Conservation (phyloP, 176 grass and related monocot genomes). For the Ensete glaucum region DNA sequence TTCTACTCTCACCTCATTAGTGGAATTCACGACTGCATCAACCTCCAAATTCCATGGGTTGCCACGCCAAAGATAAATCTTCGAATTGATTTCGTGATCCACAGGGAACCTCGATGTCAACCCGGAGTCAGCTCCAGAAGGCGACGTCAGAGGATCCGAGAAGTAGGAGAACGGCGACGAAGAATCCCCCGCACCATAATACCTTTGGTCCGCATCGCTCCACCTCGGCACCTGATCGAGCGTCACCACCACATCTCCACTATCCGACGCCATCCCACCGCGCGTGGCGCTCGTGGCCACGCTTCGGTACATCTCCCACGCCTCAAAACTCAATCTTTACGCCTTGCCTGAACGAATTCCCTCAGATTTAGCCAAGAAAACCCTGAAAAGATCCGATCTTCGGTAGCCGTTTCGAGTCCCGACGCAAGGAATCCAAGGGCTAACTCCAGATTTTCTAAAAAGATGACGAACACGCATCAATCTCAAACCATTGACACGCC, state of each 20-base stretch:
- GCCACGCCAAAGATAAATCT: slow-evolving; percentile 84
- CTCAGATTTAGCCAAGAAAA: neutral
- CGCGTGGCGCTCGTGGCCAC: slow-evolving; percentile 16
- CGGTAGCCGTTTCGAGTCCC: neutral
- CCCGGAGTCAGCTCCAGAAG: slow-evolving; percentile 29
- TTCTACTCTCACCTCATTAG: slow-evolving; percentile 59
- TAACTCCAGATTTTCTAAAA: neutral
- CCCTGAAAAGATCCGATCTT: neutral
- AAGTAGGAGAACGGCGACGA: slow-evolving; percentile 35
- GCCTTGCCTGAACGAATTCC: neutral
- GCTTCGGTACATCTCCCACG: slow-evolving; percentile 24
- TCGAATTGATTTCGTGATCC: slow-evolving; percentile 72
- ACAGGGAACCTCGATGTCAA: slow-evolving; percentile 57
- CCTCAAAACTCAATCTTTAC: neutral
- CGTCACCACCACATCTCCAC: slow-evolving; percentile 55
- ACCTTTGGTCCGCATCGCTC: slow-evolving; percentile 74
- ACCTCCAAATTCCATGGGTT: slow-evolving; percentile 91
- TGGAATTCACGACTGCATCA: slow-evolving; percentile 96
- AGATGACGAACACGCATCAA: neutral
- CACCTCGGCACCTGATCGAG: slow-evolving; percentile 80
- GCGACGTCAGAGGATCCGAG: slow-evolving; percentile 37
- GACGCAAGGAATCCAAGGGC: neutral
- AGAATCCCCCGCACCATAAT: slow-evolving; percentile 39
- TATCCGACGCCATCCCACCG: slow-evolving; percentile 34
- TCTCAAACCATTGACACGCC: neutral